A percentile compares a stretch with the other conserved stretches of the same genome.
Evolutionary conservation across 2,329 filamentous ascomycete species (phyloP).

Genomic region (Rhinocladiella similis): DNA sequence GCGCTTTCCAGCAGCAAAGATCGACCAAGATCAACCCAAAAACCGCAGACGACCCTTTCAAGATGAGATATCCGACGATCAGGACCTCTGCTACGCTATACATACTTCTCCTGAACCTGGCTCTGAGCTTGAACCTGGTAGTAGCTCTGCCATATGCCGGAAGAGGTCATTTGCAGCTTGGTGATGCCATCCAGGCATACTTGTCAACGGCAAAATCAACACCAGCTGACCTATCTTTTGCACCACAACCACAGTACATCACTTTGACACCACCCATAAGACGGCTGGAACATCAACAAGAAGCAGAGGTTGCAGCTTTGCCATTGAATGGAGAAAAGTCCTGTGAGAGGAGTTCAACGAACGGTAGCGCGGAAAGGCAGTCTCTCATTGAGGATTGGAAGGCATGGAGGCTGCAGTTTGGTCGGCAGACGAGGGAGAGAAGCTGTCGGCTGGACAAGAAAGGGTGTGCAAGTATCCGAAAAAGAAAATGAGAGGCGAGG

Average conservation of each 20-base stretch:
- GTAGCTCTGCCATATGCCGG: background rate
- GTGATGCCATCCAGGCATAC: background rate
- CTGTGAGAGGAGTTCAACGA: background rate
- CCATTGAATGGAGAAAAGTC: background rate
- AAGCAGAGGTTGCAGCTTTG: background rate
- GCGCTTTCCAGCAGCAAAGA: no score
- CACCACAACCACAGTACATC: slow-evolving; percentile 10
- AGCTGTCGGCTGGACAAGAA: background rate
- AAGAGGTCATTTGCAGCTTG: background rate
- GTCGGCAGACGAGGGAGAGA: background rate
- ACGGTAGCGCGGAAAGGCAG: background rate
- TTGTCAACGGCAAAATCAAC: background rate
- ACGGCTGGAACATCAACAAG: background rate
- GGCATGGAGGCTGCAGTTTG: slow-evolving; percentile 9
- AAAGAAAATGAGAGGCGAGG: background rate
- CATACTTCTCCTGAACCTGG: background rate
- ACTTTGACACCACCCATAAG: slow-evolving; percentile 2
- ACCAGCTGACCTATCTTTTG: slow-evolving; percentile 1
- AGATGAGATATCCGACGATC: background rate
- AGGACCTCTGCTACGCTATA: background rate
- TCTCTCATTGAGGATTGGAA: slow-evolving; percentile 2
- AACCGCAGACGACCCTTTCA: background rate
- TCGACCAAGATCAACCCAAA: no score
- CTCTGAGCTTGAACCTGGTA: background rate
- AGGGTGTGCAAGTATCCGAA: background rate